Evolutionary conservation across 2,329 filamentous ascomycete species (phyloP).

Genomic region (Scedosporium aurantiacum): DNA sequence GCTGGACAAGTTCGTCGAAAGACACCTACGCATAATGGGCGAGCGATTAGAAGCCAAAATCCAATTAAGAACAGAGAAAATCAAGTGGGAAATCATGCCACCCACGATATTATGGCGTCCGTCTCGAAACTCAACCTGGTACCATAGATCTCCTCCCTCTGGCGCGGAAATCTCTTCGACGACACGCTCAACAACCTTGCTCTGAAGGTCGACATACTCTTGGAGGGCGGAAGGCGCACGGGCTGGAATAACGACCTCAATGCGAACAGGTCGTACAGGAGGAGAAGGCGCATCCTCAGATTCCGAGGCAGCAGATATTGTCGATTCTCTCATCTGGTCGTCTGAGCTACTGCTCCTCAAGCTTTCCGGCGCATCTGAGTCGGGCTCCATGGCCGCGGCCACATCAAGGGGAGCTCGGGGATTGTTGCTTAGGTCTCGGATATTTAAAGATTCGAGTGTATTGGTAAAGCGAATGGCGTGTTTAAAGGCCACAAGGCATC

Average conservation of each 20-base stretch:
- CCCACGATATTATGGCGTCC: slow-evolving; percentile 34
- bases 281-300: background rate
- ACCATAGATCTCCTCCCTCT: slow-evolving; percentile 17
- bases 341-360: background rate
- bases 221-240: slow-evolving; percentile 3
- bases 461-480: too few relatives aligned
- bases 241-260: slow-evolving; percentile 9
- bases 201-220: slow-evolving; percentile 21
- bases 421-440: background rate
- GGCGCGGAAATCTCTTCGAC: slow-evolving; percentile 18
- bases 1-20: slow-evolving; percentile 17
- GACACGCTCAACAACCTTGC: slow-evolving; percentile 26
- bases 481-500: background rate
- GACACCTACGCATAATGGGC: slow-evolving; percentile 16
- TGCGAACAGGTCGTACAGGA: background rate
- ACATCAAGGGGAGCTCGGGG: background rate
- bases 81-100: slow-evolving; percentile 9
- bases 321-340: background rate
- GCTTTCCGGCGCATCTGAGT: background rate
- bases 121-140: slow-evolving; percentile 32
- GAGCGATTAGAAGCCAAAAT: background rate
- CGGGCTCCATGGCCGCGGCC: background rate
- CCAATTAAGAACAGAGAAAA: slow-evolving; percentile 11
- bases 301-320: background rate
- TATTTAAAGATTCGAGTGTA: background rate